Evolutionary conservation across 2,329 filamentous ascomycete genomes (phyloP), one percentile per base, ranked within the genome.

Genomic region (Aspergillus udagawae): DNA sequence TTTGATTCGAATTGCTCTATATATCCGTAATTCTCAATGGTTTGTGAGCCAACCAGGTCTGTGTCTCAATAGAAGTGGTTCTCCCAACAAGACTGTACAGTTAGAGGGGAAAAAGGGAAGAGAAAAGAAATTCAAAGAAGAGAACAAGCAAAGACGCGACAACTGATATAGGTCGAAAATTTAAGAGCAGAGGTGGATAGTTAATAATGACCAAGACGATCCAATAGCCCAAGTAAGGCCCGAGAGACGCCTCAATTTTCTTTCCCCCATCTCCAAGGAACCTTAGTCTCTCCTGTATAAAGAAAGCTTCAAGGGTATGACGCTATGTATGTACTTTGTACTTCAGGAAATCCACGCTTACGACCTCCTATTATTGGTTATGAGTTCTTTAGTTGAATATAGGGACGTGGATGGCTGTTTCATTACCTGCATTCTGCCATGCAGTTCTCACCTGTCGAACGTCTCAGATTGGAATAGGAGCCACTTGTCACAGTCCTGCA

Each of bases 191-290:
- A 57, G 42, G 42, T 45, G 42, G 42, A 45, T 45, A 23, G 42
- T 23, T 10, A 47, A 47, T 23, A 47, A 25, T 23, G 21, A 47
- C 44, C 53, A 57, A 61, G 51, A 56, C 52, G 44, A 51, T 53
- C 57, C 55, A 61, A 63, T 63, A 59, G 56, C 60, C 54, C 58
- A 63, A 59, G 58, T 55, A 63, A 62, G 60, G 58, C 54, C 53
- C 52, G 49, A 53, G 52, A 48, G 51, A 52, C 48, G 52, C 49
- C 23, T 55, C 49, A 51, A 5, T 32, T 50, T 20, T 4, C 27
- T 35, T 49, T 49, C 3, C 8, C 35, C 23, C 25, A 21, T 51
- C 14, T 38, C 20, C 21, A 35, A 14, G 42, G 23, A 45, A 45
- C 10, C 42, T 38, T 38, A 38, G 32, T 38, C 42, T 53, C 25